phyloP scores from a whole-genome alignment of 1,284 basidiomycete species.

The Heliocybe sulcata region DNA sequence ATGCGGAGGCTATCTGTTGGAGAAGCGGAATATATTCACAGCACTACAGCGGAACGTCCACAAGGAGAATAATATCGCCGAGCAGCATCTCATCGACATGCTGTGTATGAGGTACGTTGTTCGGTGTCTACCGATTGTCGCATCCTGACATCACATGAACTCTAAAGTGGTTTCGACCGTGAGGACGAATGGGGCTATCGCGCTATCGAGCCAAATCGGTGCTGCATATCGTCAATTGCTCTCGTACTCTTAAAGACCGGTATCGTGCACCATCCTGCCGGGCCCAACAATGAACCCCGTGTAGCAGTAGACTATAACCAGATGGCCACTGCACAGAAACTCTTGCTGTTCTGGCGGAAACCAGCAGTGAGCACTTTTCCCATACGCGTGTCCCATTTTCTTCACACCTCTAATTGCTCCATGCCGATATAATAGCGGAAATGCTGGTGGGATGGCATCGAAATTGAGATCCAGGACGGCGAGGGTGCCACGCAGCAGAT shows the following conservation, averaged over 20 bases:
- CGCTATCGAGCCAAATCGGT: conserved; percentile 90
- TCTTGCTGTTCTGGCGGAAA: conserved; percentile 98
- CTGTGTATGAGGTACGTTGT: conserved; percentile 90
- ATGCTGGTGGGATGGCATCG: conserved; percentile 99
- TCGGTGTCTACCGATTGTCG: conserved; percentile 4
- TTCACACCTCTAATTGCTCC: conserved; percentile 8
- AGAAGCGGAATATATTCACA: conserved; percentile 92
- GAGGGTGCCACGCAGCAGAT: conserved; percentile 49
- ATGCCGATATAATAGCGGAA: conserved; percentile 66
- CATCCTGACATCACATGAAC: conserved; percentile 5
- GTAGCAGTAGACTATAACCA: conserved; percentile 85
- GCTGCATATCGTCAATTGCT: conserved; percentile 97
- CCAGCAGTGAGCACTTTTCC: conserved; percentile 70
- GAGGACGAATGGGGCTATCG: conserved; percentile 98
- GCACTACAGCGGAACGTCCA: conserved; percentile 98
- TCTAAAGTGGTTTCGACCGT: conserved; percentile 85
- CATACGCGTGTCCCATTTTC: not conserved
- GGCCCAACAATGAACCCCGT: conserved; percentile 47
- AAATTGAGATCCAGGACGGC: conserved; percentile 70
- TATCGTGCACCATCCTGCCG: conserved; percentile 64
- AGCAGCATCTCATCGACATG: conserved; percentile 99
- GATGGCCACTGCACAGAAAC: conserved; percentile 96
- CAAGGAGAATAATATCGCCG: conserved; percentile 98
- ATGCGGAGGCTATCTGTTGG: conserved; percentile 85
- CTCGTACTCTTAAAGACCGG: conserved; percentile 97